Evolutionary conservation across 352 stramenopile genomes (phyloP), one percentile per base, ranked within the genome.

Genomic region (Pythium guiyangense): DNA sequence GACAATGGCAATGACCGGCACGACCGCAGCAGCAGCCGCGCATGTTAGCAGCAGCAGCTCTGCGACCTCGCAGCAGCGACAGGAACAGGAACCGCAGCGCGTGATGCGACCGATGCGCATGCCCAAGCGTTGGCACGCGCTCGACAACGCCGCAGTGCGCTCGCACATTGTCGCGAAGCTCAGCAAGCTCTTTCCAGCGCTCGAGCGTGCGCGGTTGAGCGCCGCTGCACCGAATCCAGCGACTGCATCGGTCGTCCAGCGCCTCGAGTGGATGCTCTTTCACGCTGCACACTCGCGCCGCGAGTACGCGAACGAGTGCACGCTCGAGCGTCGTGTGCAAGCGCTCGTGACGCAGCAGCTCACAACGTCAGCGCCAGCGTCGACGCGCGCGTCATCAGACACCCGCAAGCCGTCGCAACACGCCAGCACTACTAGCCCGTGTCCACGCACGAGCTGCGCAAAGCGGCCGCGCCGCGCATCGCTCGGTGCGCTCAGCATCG

Each of bases 261-360:
- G 82, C 0, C 76, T 92, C 54, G 82, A 92, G 60, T 84, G 81
- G 69, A 86, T 88, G 74, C 62, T 92, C 27, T 92, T 86, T 66
- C 69, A 87, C 39, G 76, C 74, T 8, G 82, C 82, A 0, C 64
- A 75, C 20, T 92, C 82, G 15, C 57, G 88, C 14, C 53, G 68
- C 52, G 82, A 92, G 59, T 92, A 90, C 52, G 55, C 79, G 46
- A 81, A 86, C 67, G 62, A 72, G 18, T 70, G 69, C 39, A 86
- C 75, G 12, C 68, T 92, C 18, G 76, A 86, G 56, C 79, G 82
- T 39, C 79, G 82, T 31, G 78, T 92, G 17, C 82, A 92, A 56
- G 68, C 78, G 26, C 71, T 92, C 25, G 79, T 92, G 57, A 88
- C 80, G 18, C 69, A 79, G 42, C 49, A 57, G 31, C 43, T 63